Percentiles rank a stretch among this genome's conserved stretches.
Conservation (phyloP, 495 filamentous ascomycete species). For the Parachaetomium inaequale region DNA sequence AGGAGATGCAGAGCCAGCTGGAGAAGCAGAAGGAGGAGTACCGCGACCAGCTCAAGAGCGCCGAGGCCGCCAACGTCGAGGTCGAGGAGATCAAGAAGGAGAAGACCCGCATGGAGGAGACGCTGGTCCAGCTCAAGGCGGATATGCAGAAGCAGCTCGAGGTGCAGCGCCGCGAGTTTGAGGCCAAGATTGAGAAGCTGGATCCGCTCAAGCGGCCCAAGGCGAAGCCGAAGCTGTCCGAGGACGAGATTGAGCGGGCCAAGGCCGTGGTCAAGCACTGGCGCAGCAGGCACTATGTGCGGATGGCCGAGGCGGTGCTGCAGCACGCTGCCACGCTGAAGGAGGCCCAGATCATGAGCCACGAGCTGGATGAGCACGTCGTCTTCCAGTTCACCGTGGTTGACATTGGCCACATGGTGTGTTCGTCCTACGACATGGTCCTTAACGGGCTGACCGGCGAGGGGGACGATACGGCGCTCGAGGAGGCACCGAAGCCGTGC, state of each 20-base stretch:
- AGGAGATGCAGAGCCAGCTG: conserved; percentile 84
- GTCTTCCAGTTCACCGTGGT: conserved; percentile 95
- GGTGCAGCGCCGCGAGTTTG: conserved; percentile 71
- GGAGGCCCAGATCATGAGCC: conserved; percentile 97
- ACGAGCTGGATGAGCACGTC: conserved; percentile 88
- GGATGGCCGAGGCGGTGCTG: conserved; percentile 89
- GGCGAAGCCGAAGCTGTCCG: conserved; percentile 60
- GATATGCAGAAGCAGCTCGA: conserved; percentile 81
- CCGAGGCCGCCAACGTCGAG: conserved; percentile 73
- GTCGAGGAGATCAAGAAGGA: conserved; percentile 81
- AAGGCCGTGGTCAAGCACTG: conserved; percentile 65
- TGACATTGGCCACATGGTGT: conserved; percentile 80
- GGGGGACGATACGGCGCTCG: conserved; percentile 80
- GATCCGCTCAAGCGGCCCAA: conserved; percentile 49
- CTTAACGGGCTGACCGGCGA: conserved; percentile 84
- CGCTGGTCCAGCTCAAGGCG: conserved; percentile 68
- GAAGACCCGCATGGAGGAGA: conserved; percentile 83
- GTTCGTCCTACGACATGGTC: conserved; percentile 93
- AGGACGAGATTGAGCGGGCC: conserved; percentile 68
- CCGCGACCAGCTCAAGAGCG: conserved; percentile 71
- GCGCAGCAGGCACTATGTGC: conserved; percentile 80
- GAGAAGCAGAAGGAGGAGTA: conserved; percentile 85
- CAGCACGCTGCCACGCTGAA: conserved; percentile 85
- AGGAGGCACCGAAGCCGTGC: conserved; percentile 81
- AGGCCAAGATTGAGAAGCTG: conserved; percentile 53